Conservation (phyloP, 768 basidiomycete genomes). For the Daedaleopsis nitida region DNA sequence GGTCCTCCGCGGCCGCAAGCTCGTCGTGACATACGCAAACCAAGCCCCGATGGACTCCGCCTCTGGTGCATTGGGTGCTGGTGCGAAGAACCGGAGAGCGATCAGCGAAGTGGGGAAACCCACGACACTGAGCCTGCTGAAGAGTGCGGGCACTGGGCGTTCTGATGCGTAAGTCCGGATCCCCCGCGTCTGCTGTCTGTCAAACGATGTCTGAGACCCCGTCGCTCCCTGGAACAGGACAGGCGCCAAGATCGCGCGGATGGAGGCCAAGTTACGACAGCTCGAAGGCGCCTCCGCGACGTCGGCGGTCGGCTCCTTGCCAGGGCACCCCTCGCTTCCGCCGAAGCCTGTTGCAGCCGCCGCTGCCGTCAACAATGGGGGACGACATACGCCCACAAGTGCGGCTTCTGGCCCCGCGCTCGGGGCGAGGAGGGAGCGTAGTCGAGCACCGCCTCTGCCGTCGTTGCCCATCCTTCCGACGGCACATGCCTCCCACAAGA, state of each 20-base stretch:
- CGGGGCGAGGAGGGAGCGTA: not conserved
- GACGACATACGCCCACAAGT: conserved; percentile 8
- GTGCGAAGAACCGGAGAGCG: conserved; percentile 37
- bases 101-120: conserved; percentile 66
- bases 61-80: conserved; percentile 13
- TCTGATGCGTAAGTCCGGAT: conserved; percentile 42
- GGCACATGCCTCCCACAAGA: not conserved
- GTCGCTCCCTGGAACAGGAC: conserved; percentile 52
- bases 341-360: conserved; percentile 30
- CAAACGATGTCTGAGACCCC: not conserved
- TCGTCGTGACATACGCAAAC: conserved; percentile 90
- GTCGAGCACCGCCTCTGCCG: conserved; percentile 5
- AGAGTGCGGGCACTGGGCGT: conserved; percentile 58
- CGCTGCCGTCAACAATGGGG: not conserved
- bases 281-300: conserved; percentile 50
- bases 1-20: conserved; percentile 81
- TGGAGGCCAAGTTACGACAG: conserved; percentile 92
- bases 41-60: conserved; percentile 61
- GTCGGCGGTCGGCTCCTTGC: conserved; percentile 2
- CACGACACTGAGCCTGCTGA: conserved; percentile 87
- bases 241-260: conserved; percentile 85
- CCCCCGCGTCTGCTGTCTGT: conserved; percentile 1
- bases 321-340: conserved; percentile 30
- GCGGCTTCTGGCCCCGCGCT: not conserved
- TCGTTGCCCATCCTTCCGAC: conserved; percentile 15